These are phyloP conservation scores for Candida chilensis DNA, from an alignment of 805 yeast species.

Conservation along the genomic window DNA sequence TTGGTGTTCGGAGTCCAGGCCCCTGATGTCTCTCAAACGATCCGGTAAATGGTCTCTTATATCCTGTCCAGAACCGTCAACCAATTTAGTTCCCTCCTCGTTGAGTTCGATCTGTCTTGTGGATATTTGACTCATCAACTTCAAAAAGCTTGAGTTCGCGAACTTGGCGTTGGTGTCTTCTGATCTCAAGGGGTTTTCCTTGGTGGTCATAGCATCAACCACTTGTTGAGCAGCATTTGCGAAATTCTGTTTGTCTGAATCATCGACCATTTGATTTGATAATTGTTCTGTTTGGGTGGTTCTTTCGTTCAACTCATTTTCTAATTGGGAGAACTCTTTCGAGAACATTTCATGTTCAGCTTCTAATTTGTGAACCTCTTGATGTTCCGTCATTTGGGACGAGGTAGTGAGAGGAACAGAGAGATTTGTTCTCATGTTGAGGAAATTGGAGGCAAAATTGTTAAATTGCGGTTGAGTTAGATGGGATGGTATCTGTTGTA, in stretches of 20 bases:
- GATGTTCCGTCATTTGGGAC: not conserved
- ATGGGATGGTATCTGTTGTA: not conserved
- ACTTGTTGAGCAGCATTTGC: slow-evolving; percentile 12
- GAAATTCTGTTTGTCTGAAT: slow-evolving; percentile 6
- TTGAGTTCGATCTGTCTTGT: slow-evolving; percentile 26
- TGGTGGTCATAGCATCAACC: slow-evolving; percentile 6
- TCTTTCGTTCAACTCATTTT: not conserved
- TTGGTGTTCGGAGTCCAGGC: too few species aligned
- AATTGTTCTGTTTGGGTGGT: not conserved
- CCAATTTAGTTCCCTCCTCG: slow-evolving; percentile 21
- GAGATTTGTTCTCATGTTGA: not conserved
- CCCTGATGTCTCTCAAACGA: slow-evolving; percentile 7
- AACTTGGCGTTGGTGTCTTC: slow-evolving; percentile 21
- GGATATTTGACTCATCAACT: slow-evolving; percentile 28
- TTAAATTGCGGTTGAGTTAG: not conserved
- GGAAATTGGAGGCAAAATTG: not conserved
- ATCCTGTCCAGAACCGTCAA: slow-evolving; percentile 23
- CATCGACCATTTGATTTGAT: not conserved
- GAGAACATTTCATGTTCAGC: not conserved
- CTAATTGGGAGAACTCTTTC: not conserved
- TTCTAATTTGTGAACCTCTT: not conserved
- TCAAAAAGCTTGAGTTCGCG: slow-evolving; percentile 27
- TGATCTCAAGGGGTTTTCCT: slow-evolving; percentile 6
- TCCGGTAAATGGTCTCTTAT: slow-evolving; percentile 15
- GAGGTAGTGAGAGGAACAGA: not conserved